Base-by-base conservation (phyloP, 2,329 filamentous ascomycete species). In the Colletotrichum paranaense region DNA sequence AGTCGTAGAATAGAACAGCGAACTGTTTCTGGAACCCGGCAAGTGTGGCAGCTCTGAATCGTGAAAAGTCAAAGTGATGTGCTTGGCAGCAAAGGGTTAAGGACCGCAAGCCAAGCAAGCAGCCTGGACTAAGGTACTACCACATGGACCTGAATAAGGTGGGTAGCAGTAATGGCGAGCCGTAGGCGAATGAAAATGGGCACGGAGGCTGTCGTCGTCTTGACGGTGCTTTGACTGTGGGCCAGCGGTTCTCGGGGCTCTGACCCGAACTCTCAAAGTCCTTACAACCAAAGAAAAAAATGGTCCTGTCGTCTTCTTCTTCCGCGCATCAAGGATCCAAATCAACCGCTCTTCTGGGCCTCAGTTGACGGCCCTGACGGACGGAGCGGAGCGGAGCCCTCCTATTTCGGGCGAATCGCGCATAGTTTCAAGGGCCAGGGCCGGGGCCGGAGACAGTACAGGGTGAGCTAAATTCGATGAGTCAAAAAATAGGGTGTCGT, bases 341-440 rank as follows among this genome's bases (percentile, higher is more conserved):
- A 19, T n/a, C 42, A 49, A 49, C 42, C 42, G 42, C 19, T 49
- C 42, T n/a, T 49, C 42, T 30, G 14, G 24, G 11, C 26, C 53
- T 30, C 30, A 66, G 65, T 64, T 64, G 65, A 63, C 30, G 68
- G 24, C 24, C 57, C 46, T 28, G 42, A 26, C 46, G 42, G 55
- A 64, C 70, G 67, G 70, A 73, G 70, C 70, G 70, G 67, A 73
- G 70, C 70, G 70, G 66, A 70, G 70, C 53, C 46, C 35, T 65
- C 66, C 70, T 70, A 73, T 70, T 70, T 73, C 67, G 70, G 67
- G 70, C 70, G 70, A 68, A 69, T 70, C 59, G 42, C 38, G 26
- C 49, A 42, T 62, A 56, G 67, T 73, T 73, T 73, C 70, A 62
- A 73, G 70, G 67, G 67, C 56, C 59, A 73, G 70, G 60, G 67